Conservation (phyloP, 2,329 filamentous ascomycete species). For the Cytospora chrysosperma region DNA sequence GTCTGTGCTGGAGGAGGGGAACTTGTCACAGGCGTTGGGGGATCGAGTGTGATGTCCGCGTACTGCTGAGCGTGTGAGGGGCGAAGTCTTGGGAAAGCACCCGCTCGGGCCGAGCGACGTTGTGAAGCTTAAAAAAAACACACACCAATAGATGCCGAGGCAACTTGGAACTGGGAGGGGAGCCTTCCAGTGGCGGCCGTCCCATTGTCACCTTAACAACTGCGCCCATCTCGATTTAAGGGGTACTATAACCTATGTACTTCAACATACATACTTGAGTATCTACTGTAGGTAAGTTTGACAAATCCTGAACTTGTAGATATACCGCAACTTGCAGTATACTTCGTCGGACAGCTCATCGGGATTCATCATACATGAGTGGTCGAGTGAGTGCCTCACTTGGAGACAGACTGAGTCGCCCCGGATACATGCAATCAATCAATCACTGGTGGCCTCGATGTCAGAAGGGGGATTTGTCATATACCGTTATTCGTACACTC, state of each 20-base stretch:
- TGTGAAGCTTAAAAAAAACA: constrained; percentile 15
- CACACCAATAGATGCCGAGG: no score
- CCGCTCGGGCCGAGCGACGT: constrained; percentile 18
- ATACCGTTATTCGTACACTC: constrained; percentile 19
- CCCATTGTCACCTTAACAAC: constrained; percentile 1
- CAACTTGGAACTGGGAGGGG: not conserved
- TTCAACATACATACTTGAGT: no score
- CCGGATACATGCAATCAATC: no score
- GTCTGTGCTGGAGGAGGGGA: not conserved
- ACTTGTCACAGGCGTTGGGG: not conserved
- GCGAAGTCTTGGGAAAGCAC: constrained; percentile 11
- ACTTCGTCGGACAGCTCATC: not conserved
- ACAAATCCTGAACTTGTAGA: no score
- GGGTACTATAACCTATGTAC: no score
- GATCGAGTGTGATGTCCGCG: no score
- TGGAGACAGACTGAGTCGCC: no score
- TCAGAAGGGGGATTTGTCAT: constrained; percentile 12
- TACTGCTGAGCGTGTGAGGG: not conserved
- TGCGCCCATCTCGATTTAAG: not conserved
- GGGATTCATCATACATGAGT: no score
- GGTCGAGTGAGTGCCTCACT: no score
- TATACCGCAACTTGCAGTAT: constrained; percentile 2
- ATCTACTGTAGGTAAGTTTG: no score
- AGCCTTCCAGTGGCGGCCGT: no score
- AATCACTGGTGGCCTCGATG: not conserved